Evolutionary conservation across 140 eudicot genomes (phyloP).

Genomic region (Oenanthe javanica): DNA sequence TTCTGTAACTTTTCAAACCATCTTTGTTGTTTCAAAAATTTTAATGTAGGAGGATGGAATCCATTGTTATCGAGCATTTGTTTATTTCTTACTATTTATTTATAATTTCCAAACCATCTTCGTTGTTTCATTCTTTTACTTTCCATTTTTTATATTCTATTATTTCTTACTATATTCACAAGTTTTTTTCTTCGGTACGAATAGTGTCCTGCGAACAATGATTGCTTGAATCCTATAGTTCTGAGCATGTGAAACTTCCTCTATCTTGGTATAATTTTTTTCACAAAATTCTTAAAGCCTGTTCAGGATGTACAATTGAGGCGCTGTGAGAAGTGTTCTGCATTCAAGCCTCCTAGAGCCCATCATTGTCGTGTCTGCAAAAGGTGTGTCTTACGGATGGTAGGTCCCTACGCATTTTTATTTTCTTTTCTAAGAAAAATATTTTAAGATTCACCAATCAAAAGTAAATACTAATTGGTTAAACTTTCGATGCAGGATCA

Average conservation of each 20-base stretch:
- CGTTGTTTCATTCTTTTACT: not conserved
- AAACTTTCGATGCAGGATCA: conserved; percentile 51
- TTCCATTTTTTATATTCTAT: not conserved
- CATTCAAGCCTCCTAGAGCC: conserved; percentile 73
- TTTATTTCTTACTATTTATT: not conserved
- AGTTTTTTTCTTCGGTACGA: not conserved
- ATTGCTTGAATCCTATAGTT: not conserved
- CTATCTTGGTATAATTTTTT: not conserved
- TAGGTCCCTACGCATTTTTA: conserved; percentile 22
- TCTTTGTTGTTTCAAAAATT: not conserved
- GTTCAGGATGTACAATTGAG: conserved; percentile 42
- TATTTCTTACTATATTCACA: not conserved
- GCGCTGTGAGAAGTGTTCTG: conserved; percentile 64
- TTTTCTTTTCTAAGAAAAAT: not conserved
- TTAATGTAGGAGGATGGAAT: not conserved
- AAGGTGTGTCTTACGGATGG: conserved; percentile 87
- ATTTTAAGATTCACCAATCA: not conserved
- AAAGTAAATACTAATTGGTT: not conserved
- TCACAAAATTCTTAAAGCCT: conserved; percentile 1
- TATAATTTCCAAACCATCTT: not conserved
- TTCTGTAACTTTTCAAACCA: not conserved
- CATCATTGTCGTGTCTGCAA: conserved; percentile 93
- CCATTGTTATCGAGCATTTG: not conserved
- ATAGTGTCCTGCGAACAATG: not conserved
- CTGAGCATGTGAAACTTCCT: not conserved